phyloP scores from a whole-genome alignment of 1,284 basidiomycete genomes.

The Schizopora paradoxa region DNA sequence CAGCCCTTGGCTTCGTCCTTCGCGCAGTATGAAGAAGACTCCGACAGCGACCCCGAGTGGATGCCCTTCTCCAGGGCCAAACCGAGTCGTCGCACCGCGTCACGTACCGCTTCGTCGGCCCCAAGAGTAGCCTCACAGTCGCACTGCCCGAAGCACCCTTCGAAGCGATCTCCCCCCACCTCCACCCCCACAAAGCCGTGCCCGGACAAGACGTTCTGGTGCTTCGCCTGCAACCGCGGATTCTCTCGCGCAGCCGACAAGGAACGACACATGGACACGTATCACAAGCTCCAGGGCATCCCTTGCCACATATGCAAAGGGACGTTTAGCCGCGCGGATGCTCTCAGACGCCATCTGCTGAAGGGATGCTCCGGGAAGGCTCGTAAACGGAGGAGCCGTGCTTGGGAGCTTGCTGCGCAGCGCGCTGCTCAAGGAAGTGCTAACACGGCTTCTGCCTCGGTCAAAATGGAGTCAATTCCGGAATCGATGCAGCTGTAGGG shows the following conservation, averaged over 20 bases:
- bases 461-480: neutral
- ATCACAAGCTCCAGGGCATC: neutral
- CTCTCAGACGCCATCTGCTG: constrained; percentile 1
- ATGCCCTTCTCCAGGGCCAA: too few species aligned
- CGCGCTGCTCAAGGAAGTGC: neutral
- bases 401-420: constrained; percentile 3
- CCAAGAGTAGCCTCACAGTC: neutral
- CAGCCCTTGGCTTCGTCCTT: too few species aligned
- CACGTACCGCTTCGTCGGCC: neutral
- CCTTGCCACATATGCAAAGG: constrained; percentile 1
- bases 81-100: neutral
- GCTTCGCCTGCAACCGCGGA: neutral
- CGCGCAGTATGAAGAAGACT: too few species aligned
- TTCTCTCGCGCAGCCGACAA: constrained; percentile 5
- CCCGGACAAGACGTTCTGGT: neutral
- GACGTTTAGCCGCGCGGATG: constrained; percentile 8
- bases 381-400: constrained; percentile 4
- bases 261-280: constrained; percentile 1
- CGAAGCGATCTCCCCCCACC: neutral
- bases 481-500: too few species aligned
- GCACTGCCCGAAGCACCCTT: neutral
- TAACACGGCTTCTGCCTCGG: neutral
- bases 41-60: too few species aligned
- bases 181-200: neutral
- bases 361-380: neutral